A percentile compares a stretch with the other conserved stretches of the same genome.
phyloP scores from a whole-genome alignment of 2,329 filamentous ascomycete genomes.

The Domatiomyces catenatus region DNA sequence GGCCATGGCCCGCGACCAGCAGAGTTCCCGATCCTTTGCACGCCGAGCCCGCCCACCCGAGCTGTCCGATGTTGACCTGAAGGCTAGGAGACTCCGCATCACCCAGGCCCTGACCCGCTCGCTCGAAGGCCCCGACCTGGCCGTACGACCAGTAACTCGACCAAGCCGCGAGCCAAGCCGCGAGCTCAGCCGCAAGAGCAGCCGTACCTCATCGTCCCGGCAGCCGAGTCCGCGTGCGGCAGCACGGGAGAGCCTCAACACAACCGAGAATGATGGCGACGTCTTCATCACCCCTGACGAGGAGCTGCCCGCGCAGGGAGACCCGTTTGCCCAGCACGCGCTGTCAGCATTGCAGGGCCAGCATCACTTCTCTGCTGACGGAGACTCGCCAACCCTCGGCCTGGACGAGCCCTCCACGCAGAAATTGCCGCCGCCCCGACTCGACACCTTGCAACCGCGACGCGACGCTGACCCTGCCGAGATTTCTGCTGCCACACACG shows the following conservation, averaged over 20 bases:
- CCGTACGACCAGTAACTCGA: not conserved
- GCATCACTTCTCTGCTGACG: conserved; percentile 11
- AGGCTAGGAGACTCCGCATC: conserved; percentile 64
- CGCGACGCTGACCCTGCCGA: conserved; percentile 7
- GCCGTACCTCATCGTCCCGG: not conserved
- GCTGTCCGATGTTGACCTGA: conserved; percentile 68
- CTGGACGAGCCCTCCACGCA: conserved; percentile 20
- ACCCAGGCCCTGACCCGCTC: conserved; percentile 65
- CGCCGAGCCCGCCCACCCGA: conserved; percentile 37
- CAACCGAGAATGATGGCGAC: conserved; percentile 24
- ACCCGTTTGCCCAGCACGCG: not conserved
- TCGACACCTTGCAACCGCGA: conserved; percentile 13
- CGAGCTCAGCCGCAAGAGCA: not conserved
- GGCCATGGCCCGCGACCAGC: conserved; percentile 26
- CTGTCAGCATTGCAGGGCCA: not conserved
- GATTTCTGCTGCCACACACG: conserved; percentile 39
- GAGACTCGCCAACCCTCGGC: conserved; percentile 33
- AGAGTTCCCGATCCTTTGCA: conserved; percentile 20
- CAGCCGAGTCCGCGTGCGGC: not conserved
- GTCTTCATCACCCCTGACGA: conserved; percentile 3
- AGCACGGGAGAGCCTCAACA: conserved; percentile 4
- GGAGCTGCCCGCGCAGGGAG: not conserved
- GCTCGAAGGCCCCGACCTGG: conserved; percentile 14
- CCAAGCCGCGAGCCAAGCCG: not conserved
- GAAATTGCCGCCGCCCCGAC: conserved; percentile 6